Base-by-base conservation (phyloP, 108 stramenopile species). In the Epithemia pelagica region DNA sequence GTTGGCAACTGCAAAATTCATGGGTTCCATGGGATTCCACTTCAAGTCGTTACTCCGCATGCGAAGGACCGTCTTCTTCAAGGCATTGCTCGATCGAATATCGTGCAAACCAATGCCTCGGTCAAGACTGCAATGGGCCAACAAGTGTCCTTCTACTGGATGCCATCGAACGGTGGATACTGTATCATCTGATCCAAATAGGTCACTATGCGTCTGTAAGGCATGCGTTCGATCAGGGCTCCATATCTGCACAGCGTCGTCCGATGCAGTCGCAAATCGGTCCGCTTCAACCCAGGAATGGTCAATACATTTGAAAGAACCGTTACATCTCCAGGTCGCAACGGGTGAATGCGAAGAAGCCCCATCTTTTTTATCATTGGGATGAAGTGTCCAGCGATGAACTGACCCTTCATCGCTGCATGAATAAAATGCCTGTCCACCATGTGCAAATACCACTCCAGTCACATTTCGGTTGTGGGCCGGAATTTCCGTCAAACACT, bases 11-110 rank as follows among this genome's bases (percentile, higher is more conserved):
- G 89, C 94, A 70, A 99, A 99, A 61, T 96, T 94, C 83, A 96
- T 82, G 0, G 99, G 98, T 75, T 99, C 99, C 90, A 96, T 95
- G 30, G 99, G 99, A 82, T 99, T 99, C 99, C 99, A 99, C 74
- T 97, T 96, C 59, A 99, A 61, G 33, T 94, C 95, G 61, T 98
- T 99, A 30, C 82, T 83, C 67, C 86, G 85, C 97, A 97, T 98
- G 26, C 68, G 55, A 63, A 99, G 65, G 23, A 98, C 81, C 8
- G 91, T 93, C 81, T 97, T 96, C 66, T 96, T 84, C 70, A 99
- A 64, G 21, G 93, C 90, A 10, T 87, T 79, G 0, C 78, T 78
- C 0, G 86, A 79, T 57, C 99, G 82, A 5, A 89, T 79, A 76
- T 99, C 99, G 82, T 92, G 92, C 23, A 99, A 77, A 30, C 95